phyloP scores from a whole-genome alignment of 1,284 basidiomycete genomes.

The Ceratobasidium sp. region DNA sequence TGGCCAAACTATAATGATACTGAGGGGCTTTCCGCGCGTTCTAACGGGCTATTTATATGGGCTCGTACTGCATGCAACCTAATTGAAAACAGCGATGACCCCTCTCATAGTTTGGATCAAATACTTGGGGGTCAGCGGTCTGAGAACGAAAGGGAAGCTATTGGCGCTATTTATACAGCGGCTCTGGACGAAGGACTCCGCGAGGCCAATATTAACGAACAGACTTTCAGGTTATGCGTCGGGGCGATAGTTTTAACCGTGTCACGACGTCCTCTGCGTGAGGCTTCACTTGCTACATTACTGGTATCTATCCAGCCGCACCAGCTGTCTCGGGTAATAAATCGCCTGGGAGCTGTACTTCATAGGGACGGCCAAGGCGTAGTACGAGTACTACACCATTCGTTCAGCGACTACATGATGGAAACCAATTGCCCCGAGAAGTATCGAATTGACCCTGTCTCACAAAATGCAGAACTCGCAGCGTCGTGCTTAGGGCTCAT shows the following conservation, averaged over 20 bases:
- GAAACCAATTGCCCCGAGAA: not conserved
- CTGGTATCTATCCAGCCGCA: not conserved
- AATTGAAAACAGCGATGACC: constrained; percentile 18
- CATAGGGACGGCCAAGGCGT: constrained; percentile 1
- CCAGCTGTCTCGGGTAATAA: not conserved
- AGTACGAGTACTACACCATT: constrained; percentile 39
- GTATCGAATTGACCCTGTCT: constrained; percentile 5
- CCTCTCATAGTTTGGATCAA: not conserved
- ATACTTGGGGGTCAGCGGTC: constrained; percentile 13
- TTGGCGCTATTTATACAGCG: constrained; percentile 22
- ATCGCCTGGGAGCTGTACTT: constrained; percentile 39
- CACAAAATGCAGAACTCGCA: constrained; percentile 20
- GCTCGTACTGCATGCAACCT: constrained; percentile 35
- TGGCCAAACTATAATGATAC: not conserved
- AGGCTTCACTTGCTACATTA: not conserved
- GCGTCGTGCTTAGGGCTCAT: not conserved
- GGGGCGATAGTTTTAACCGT: constrained; percentile 11
- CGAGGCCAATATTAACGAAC: not conserved
- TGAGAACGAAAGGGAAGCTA: not conserved
- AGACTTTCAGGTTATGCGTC: constrained; percentile 4
- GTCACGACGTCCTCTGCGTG: constrained; percentile 10
- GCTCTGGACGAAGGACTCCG: constrained; percentile 27
- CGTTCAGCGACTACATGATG: constrained; percentile 41
- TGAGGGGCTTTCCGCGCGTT: constrained; percentile 11
- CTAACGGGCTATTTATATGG: constrained; percentile 45